A percentile compares a stretch with the other conserved stretches of the same genome.
phyloP scores from a whole-genome alignment of 176 grass and related monocot genomes.

The Leersia perrieri region DNA sequence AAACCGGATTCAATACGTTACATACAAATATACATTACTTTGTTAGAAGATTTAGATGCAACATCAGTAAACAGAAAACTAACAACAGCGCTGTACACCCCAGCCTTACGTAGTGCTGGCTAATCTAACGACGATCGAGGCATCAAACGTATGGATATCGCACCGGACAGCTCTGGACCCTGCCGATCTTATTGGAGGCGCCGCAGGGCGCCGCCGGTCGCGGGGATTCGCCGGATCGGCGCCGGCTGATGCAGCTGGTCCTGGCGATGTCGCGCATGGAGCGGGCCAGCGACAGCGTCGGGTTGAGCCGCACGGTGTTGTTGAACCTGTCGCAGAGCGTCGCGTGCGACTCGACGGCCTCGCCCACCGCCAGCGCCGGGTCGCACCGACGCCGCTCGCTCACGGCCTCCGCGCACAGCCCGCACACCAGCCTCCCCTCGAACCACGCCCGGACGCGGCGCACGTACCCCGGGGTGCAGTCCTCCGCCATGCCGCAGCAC shows the following conservation, averaged over 20 bases:
- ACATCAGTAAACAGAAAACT: not conserved
- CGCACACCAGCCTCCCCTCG: conserved; percentile 43
- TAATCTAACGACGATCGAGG: not conserved
- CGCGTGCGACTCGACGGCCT: conserved; percentile 42
- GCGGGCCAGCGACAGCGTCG: conserved; percentile 39
- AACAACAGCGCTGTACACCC: no score
- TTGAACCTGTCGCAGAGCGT: conserved; percentile 44
- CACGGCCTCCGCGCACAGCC: conserved; percentile 50
- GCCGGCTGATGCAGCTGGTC: conserved; percentile 13
- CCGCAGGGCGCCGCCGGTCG: no score
- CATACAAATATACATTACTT: not conserved
- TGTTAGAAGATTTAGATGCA: not conserved
- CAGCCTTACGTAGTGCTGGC: not conserved
- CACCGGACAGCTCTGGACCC: not conserved
- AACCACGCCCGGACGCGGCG: conserved; percentile 21
- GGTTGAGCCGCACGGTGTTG: conserved; percentile 42
- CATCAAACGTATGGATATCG: not conserved
- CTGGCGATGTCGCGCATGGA: conserved; percentile 49
- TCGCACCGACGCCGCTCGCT: conserved; percentile 33
- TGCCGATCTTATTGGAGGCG: not conserved
- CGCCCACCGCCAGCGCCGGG: conserved; percentile 10
- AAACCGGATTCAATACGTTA: no score
- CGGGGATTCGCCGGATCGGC: not conserved
- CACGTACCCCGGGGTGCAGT: not conserved
- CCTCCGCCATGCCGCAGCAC: not conserved